Percentiles rank a stretch among this genome's conserved stretches.
phyloP scores from a whole-genome alignment of 441 rosid genomes.

The Syzygium syzygioides region DNA sequence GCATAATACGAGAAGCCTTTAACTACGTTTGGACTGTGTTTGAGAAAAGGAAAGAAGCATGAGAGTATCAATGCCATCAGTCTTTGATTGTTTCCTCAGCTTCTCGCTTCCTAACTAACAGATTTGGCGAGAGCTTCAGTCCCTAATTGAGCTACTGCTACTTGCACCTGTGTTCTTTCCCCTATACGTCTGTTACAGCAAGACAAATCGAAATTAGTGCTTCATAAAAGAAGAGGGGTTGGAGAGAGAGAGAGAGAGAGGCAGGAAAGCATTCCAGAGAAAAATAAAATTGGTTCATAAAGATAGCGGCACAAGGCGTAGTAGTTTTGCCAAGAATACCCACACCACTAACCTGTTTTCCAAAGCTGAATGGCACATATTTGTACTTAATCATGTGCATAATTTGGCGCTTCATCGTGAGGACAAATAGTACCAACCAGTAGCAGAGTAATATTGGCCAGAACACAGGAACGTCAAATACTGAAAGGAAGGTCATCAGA shows the following conservation, averaged over 20 bases:
- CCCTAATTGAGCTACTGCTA: background rate
- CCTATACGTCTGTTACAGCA: background rate
- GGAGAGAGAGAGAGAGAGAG: background rate
- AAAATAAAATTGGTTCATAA: background rate
- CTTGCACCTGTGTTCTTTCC: background rate
- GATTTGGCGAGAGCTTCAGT: background rate
- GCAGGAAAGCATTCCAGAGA: background rate
- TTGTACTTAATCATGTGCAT: slow-evolving; percentile 4
- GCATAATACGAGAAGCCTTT: background rate
- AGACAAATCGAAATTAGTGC: background rate
- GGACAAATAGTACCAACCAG: background rate
- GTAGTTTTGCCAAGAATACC: background rate
- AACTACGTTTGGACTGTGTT: background rate
- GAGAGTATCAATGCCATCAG: background rate
- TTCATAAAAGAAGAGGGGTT: background rate
- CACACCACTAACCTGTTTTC: slow-evolving; percentile 2
- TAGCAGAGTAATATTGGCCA: slow-evolving; percentile 5
- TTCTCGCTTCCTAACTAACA: background rate
- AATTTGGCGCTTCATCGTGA: slow-evolving; percentile 5
- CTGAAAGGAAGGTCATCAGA: slow-evolving; percentile 3
- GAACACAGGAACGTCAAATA: slow-evolving; percentile 2
- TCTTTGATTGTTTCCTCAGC: background rate
- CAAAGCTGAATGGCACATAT: background rate
- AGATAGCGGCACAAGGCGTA: background rate
- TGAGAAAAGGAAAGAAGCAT: background rate